These are phyloP conservation scores for Fusarium ramigenum DNA, from an alignment of 2,329 filamentous ascomycete genomes.

Conservation along the genomic window DNA sequence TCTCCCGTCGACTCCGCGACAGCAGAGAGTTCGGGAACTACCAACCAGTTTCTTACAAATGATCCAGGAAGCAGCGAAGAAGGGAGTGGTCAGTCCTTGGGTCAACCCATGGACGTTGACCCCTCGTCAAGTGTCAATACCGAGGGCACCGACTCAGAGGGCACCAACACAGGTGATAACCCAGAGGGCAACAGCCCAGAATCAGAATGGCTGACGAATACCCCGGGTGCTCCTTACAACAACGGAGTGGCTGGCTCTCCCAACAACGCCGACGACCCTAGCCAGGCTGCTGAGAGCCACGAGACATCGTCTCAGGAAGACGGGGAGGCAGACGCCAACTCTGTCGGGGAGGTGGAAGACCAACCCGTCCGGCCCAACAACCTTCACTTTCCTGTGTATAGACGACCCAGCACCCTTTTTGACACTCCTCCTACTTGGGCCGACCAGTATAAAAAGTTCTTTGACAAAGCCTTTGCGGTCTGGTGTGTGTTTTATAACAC, in stretches of 20 bases:
- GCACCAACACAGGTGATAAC: background rate
- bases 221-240: background rate
- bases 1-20: too few species aligned
- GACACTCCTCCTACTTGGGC: background rate
- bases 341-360: background rate
- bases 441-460: background rate
- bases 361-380: background rate
- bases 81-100: background rate
- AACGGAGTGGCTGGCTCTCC: background rate
- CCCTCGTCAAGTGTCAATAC: too few species aligned
- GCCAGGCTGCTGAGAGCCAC: background rate
- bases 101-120: background rate
- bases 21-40: background rate
- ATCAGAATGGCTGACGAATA: background rate
- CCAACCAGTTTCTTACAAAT: background rate
- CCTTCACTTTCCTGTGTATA: background rate
- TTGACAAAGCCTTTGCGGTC: background rate
- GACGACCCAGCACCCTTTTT: background rate
- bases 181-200: too few species aligned
- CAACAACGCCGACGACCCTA: background rate
- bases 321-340: background rate
- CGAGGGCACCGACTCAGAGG: background rate
- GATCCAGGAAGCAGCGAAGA: background rate
- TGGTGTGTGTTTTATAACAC: background rate
- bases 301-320: background rate